Evolutionary conservation across 1,284 basidiomycete genomes (phyloP), one percentile per base, ranked within the genome.

Genomic region (Ceratobasidium sp.): DNA sequence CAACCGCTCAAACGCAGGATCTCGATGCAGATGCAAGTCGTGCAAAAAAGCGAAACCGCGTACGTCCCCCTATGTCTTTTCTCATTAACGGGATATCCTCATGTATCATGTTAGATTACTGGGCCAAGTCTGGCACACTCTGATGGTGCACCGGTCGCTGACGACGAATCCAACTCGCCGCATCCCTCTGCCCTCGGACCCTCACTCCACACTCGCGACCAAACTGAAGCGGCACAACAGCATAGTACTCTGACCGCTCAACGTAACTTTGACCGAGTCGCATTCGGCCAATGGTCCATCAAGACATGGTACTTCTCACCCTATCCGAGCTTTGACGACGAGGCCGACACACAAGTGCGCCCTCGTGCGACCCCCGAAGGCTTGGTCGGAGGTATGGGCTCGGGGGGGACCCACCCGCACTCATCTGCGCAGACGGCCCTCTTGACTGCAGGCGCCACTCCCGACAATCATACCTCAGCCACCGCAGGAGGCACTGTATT

Each of bases 251-350:
- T 87, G 71, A 86, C 84, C 38, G 83, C 86, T n/a, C 84, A 86
- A 74, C 82, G 89, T 70, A 92, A 92, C 76, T 91, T 92, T 75
- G 90, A 91, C 73, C 85, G 84, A 74, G 89, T 93, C 72, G 83
- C 85, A 76, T 91, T 92, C 78, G 88, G 88, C 52, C 79, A 84
- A 25, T 92, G 87, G 87, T 83, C 87, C 77, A 91, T 93, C 73
- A 88, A 86, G 77, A 91, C 90, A 17, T 93, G 91, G 91, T 94
- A 94, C 79, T 93, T 90, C 77, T 94, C 93, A 1, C 93, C 93
- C 0, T 95, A 94, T 76, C 93, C 93, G 15, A 83, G 82, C 10
- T 87, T 91, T 72, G 79, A 82, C 13, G 89, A 91, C 42, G 56
- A 69, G 72, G 75, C 80, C 68, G 84, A 65, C 22, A 53, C 62